These are phyloP conservation scores for Linnemannia hyalina DNA, from an alignment of 192 early-diverging fungal genomes.

Conservation along the genomic window DNA sequence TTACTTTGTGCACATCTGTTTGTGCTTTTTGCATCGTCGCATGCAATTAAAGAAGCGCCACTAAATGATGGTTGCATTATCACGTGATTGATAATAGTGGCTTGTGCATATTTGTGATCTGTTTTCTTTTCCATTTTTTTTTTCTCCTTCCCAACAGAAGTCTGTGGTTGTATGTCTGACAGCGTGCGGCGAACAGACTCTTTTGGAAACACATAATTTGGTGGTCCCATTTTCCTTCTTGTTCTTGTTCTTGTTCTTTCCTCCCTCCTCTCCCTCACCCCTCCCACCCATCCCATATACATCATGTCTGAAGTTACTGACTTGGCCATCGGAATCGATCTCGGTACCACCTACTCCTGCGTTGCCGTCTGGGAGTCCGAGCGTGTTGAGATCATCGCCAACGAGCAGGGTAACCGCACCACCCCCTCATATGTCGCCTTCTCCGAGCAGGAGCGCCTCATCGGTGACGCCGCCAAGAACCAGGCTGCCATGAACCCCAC, in stretches of 20 bases:
- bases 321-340: conserved; percentile 53
- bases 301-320: conserved; percentile 54
- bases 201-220: background rate
- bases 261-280: conserved; percentile 15
- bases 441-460: conserved; percentile 81
- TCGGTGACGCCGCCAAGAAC: conserved; percentile 93
- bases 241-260: conserved; percentile 12
- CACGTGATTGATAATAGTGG: background rate
- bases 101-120: conserved; percentile 1
- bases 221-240: conserved; percentile 6
- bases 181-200: background rate
- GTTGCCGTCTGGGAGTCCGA: conserved; percentile 58
- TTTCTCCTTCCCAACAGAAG: background rate
- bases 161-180: background rate
- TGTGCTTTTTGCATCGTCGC: background rate
- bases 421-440: conserved; percentile 91
- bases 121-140: conserved; percentile 8
- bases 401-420: conserved; percentile 92
- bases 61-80: background rate
- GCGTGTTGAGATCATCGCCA: conserved; percentile 80
- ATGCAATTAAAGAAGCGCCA: background rate
- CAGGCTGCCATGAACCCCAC: conserved; percentile 92
- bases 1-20: background rate
- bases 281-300: conserved; percentile 15
- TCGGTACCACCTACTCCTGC: conserved; percentile 60